Base-by-base conservation (phyloP, 768 basidiomycete genomes). In the Lactarius hengduanensis region DNA sequence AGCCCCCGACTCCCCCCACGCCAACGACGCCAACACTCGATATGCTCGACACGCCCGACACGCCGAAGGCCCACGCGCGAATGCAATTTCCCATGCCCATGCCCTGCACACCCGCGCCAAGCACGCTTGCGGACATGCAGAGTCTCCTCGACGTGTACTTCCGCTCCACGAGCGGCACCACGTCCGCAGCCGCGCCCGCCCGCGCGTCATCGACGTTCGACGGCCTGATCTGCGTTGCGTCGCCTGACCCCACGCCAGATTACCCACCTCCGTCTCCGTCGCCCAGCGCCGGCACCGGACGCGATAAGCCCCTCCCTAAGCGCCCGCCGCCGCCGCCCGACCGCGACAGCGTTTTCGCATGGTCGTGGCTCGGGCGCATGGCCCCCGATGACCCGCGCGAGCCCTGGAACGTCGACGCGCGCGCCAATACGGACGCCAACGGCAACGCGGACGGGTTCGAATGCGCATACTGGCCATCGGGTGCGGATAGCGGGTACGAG, bases 81-180 rank as follows among this genome's bases (percentile, higher is more conserved):
- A 73, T 30, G 72, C 73, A 11, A 45, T 68, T 72, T 16, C 69
- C 74, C 43, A 74, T 74, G 34, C 75, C 71, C 72, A 76, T 72
- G 63, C 71, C 57, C 40, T 47, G 59, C 55, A 67, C 64, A n/a
- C 61, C 72, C 20, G 66, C 65, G 10, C 67, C 60, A 22, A 71
- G 65, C 70, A 68, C 72, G 15, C 67, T 63, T 4, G 72, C 61
- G 5, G 71, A 68, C 54, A 62, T 70, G 67, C 69, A 68, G 43
- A 65, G 64, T 45, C 57, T 70, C n/a, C 64, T 69, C 47, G 69
- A 68, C 57, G 69, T 67, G 20, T 70, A 70, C 59, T 69, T 65
- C 54, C 69, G 69, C 55, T 64, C 67, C 38, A 8, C 40, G 22
- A 11, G 57, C 11, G 22, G 18, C 30, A 61, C 36, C 45, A 16